Evolutionary conservation across 2,329 filamentous ascomycete species (phyloP).

Genomic region (Nemania sp.): DNA sequence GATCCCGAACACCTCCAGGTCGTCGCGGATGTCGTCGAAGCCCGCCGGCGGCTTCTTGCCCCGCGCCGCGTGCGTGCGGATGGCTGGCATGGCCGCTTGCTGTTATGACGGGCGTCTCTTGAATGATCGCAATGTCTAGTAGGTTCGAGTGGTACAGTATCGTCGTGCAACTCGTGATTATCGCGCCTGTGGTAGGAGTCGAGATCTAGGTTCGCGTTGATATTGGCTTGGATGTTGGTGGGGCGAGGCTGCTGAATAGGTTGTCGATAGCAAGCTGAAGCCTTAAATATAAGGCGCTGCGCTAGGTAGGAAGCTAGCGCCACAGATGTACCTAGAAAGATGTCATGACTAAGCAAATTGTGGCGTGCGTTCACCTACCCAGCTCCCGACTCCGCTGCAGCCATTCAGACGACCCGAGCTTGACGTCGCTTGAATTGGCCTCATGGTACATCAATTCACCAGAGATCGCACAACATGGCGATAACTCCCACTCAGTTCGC

Average conservation of each 20-base stretch:
- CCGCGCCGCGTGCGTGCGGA: conserved; percentile 70
- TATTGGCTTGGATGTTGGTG: conserved; percentile 31
- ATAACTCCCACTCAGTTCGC: conserved; percentile 94
- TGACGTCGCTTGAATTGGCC: conserved; percentile 38
- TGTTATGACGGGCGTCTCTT: too few species aligned
- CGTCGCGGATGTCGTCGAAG: conserved; percentile 86
- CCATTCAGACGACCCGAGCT: conserved; percentile 29
- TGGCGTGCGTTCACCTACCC: conserved; percentile 26
- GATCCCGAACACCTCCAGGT: conserved; percentile 81
- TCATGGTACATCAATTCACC: conserved; percentile 37
- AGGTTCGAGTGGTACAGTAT: too few species aligned
- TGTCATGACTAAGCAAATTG: conserved; percentile 29
- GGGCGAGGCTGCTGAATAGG: conserved; percentile 43
- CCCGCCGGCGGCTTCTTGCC: conserved; percentile 83
- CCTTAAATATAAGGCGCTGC: neutral
- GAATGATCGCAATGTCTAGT: too few species aligned
- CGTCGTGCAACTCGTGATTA: too few species aligned
- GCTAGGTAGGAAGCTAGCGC: neutral
- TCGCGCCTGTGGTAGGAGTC: neutral
- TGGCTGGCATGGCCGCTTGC: conserved; percentile 72
- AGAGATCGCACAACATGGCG: conserved; percentile 66
- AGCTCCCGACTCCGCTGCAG: conserved; percentile 15
- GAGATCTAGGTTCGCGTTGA: conserved; percentile 1
- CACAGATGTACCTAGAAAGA: neutral
- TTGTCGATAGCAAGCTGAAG: conserved; percentile 31